phyloP scores from a whole-genome alignment of 768 basidiomycete genomes.

The Mycena venus region DNA sequence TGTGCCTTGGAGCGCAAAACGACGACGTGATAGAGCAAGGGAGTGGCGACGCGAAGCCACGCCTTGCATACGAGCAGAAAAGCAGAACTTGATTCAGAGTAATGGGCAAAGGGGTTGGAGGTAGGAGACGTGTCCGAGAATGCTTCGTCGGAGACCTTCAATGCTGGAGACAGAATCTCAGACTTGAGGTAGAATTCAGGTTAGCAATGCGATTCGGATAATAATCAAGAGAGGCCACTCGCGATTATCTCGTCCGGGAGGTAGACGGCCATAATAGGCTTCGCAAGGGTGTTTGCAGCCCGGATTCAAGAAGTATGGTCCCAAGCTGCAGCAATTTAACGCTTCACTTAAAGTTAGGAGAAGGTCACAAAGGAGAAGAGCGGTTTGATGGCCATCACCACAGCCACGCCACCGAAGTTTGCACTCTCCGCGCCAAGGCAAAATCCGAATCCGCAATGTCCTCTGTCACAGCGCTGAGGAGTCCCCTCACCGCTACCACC shows the following conservation, averaged over 20 bases:
- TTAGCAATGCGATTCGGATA: too few species aligned
- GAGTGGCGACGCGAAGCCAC: slow-evolving; percentile 27
- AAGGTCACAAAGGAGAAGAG: too few species aligned
- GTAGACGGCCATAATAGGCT: slow-evolving; percentile 8
- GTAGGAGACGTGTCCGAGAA: slow-evolving; percentile 5
- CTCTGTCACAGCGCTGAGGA: neutral
- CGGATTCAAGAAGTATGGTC: too few species aligned
- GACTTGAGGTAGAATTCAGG: neutral
- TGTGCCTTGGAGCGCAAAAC: slow-evolving; percentile 22
- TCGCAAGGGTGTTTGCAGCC: neutral
- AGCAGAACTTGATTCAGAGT: slow-evolving; percentile 20
- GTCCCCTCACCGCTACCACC: neutral
- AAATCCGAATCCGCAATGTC: neutral
- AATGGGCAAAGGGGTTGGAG: slow-evolving; percentile 16
- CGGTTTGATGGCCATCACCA: too few species aligned
- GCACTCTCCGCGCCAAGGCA: neutral
- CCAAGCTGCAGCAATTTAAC: too few species aligned
- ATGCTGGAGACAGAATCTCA: slow-evolving; percentile 26
- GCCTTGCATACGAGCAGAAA: slow-evolving; percentile 21
- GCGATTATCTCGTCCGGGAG: slow-evolving; percentile 27
- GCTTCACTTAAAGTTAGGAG: too few species aligned
- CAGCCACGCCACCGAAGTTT: too few species aligned
- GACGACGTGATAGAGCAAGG: slow-evolving; percentile 22
- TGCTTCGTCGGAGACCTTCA: slow-evolving; percentile 19
- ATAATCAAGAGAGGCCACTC: neutral